A percentile compares a stretch with the other conserved stretches of the same genome.
These are phyloP conservation scores for Deinandra increscens DNA, from an alignment of 129 eudicot species.

Conservation along the genomic window DNA sequence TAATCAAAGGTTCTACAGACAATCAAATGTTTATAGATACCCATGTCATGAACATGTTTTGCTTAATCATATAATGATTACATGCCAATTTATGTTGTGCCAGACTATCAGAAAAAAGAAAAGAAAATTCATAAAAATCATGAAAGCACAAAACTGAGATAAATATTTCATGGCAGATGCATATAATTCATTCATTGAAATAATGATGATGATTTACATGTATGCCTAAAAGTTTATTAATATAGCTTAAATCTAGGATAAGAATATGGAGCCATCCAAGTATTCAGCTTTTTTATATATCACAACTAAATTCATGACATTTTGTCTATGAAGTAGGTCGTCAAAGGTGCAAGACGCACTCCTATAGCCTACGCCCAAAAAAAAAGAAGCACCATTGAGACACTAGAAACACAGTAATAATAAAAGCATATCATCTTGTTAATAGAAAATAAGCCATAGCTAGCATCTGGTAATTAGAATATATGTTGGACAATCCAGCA, in stretches of 20 bases:
- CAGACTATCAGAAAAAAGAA: not conserved
- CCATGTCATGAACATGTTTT: not conserved
- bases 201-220: not conserved
- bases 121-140: not conserved
- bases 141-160: not conserved
- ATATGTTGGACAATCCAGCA: not conserved
- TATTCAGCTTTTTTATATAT: not conserved
- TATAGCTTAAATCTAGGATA: too few species aligned
- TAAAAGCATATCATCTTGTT: not conserved
- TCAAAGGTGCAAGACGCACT: too few species aligned
- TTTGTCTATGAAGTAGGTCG: not conserved
- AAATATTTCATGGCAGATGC: not conserved
- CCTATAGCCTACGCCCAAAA: too few species aligned
- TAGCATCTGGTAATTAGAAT: not conserved
- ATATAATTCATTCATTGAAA: not conserved
- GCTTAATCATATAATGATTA: not conserved
- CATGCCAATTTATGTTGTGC: not conserved
- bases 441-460: not conserved
- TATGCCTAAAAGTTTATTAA: not conserved
- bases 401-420: too few species aligned
- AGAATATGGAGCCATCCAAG: too few species aligned
- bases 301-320: not conserved
- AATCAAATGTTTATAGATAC: not conserved
- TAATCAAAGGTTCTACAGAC: constrained; percentile 1
- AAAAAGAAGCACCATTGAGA: too few species aligned